Evolutionary conservation across 345 rosid genomes (phyloP).

Genomic region (Gossypium thurberi): DNA sequence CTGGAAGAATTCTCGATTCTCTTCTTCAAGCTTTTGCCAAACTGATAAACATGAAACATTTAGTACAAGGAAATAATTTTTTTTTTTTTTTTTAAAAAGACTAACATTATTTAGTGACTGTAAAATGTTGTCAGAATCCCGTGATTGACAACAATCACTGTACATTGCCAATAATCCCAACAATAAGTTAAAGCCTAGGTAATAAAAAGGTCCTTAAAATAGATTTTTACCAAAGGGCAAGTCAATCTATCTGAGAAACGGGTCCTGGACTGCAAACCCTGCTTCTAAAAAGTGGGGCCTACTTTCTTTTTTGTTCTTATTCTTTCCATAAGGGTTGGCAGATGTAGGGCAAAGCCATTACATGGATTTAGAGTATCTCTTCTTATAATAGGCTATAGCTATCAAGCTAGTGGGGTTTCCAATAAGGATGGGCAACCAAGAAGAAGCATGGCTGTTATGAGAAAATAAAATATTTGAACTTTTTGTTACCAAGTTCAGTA

Average conservation of each 20-base stretch:
- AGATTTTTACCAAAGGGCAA: neutral
- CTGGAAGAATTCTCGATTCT: constrained; percentile 82
- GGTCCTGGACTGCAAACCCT: neutral
- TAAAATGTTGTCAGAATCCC: neutral
- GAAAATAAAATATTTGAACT: neutral
- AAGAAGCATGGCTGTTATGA: neutral
- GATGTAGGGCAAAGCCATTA: neutral
- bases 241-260: neutral
- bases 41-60: constrained; percentile 38
- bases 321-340: neutral
- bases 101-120: neutral
- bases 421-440: neutral
- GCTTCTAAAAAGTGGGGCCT: neutral
- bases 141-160: neutral
- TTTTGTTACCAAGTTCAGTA: constrained; percentile 70
- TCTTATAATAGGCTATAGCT: neutral
- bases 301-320: neutral
- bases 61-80: neutral
- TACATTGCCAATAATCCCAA: neutral
- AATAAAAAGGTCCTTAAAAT: neutral
- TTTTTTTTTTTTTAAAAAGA: neutral
- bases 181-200: neutral
- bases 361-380: neutral
- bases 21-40: constrained; percentile 99
- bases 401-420: neutral